Conservation (phyloP, 129 eudicot species). For the Ambrosia trifida region DNA sequence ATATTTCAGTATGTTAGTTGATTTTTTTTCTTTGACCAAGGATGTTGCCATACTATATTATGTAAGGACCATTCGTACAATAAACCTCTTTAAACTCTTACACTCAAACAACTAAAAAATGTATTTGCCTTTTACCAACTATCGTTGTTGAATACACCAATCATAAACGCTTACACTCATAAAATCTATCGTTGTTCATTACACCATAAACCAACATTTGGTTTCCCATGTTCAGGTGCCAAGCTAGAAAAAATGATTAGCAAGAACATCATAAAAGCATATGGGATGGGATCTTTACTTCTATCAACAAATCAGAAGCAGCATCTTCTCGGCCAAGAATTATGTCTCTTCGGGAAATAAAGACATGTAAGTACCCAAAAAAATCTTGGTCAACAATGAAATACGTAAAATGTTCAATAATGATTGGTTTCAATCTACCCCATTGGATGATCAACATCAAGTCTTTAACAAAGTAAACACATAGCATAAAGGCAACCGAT, state of each 20-base stretch:
- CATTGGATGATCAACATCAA: not conserved
- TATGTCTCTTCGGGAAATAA: conserved; percentile 58
- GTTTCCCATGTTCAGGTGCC: conserved; percentile 66
- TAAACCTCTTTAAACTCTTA: no score
- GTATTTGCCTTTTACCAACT: no score
- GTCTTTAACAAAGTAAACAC: not conserved
- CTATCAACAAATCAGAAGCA: conserved; percentile 44
- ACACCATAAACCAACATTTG: no score
- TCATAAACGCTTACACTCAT: no score
- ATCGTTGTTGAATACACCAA: no score
- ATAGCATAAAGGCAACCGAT: not conserved
- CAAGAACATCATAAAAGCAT: conserved; percentile 89
- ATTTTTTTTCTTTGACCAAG: no score
- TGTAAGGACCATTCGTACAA: no score
- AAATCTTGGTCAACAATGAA: not conserved
- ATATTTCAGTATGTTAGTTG: no score
- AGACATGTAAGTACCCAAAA: not conserved
- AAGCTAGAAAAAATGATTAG: conserved; percentile 79
- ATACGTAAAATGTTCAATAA: not conserved
- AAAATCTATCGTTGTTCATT: no score
- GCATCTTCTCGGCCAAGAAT: conserved; percentile 66
- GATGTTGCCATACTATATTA: no score
- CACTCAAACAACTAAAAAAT: no score
- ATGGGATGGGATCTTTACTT: conserved; percentile 45
- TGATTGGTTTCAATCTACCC: not conserved